These are phyloP conservation scores for Boletus fagicola DNA, from an alignment of 768 basidiomycete species.

Conservation along the genomic window DNA sequence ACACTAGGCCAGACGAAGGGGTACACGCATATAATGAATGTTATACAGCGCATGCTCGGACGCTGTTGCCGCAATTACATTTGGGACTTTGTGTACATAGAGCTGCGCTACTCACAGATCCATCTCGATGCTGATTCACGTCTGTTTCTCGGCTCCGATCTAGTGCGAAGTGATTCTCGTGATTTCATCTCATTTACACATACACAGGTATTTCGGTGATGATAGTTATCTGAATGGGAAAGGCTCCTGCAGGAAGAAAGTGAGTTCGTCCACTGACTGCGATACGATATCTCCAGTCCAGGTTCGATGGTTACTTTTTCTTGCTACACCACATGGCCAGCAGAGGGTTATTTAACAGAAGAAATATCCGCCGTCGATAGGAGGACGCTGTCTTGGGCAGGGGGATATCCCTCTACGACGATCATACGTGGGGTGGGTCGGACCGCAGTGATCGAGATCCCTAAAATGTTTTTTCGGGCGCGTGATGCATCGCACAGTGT, in stretches of 20 bases:
- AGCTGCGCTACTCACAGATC: not conserved
- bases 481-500: not conserved
- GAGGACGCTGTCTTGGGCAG: not conserved
- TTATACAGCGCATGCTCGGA: not conserved
- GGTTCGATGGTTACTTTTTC: not conserved
- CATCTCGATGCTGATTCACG: not conserved
- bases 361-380: not conserved
- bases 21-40: conserved; percentile 1
- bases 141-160: not conserved
- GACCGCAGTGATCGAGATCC: not conserved
- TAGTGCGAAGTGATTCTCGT: conserved; percentile 4
- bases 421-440: not conserved
- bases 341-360: not conserved
- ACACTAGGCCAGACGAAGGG: not conserved
- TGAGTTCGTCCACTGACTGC: not conserved
- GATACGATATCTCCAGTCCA: not conserved
- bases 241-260: not conserved
- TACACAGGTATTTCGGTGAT: not conserved
- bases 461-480: not conserved
- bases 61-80: not conserved
- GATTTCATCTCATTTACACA: not conserved
- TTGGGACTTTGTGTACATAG: not conserved
- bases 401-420: not conserved
- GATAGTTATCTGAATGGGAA: not conserved
- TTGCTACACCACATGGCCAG: not conserved